phyloP scores from a whole-genome alignment of 495 filamentous ascomycete genomes.

The Penicillium bialowiezense region DNA sequence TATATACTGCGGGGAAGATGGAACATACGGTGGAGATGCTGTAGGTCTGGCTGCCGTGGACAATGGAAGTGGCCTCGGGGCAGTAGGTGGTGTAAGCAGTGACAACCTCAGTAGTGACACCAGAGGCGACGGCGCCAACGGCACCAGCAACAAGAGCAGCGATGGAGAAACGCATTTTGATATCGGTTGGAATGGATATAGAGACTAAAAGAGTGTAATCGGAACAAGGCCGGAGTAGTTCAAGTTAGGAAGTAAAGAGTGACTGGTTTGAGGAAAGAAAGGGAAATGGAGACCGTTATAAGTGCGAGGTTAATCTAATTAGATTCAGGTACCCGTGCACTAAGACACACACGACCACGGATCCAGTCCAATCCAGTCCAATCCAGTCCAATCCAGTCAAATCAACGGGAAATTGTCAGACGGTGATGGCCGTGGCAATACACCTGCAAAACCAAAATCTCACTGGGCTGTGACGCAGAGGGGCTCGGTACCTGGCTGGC shows the following conservation, averaged over 20 bases:
- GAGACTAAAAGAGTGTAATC: conserved; percentile 52
- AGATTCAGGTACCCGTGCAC: conserved; percentile 28
- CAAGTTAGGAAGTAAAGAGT: conserved; percentile 27
- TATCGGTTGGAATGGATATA: conserved; percentile 20
- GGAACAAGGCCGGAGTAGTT: conserved; percentile 41
- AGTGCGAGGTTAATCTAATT: conserved; percentile 9
- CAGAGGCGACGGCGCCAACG: conserved; percentile 49
- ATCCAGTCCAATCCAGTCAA: no score
- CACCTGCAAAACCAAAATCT: background rate
- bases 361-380: background rate
- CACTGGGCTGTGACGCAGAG: no score
- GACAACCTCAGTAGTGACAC: conserved; percentile 72
- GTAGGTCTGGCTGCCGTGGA: conserved; percentile 69
- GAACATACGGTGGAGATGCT: conserved; percentile 66
- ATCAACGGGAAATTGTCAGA: no score
- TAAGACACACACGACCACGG: background rate
- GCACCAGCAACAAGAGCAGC: conserved; percentile 64
- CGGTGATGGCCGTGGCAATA: conserved; percentile 7
- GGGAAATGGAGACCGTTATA: conserved; percentile 14
- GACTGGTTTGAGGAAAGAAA: conserved; percentile 18
- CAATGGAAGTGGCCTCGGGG: conserved; percentile 70
- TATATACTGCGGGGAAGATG: conserved; percentile 1
- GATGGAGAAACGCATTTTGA: conserved; percentile 93
- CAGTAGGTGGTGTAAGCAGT: conserved; percentile 84
- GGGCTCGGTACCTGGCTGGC: background rate